A percentile compares a stretch with the other conserved stretches of the same genome.
Conservation (phyloP, 176 grass and related monocot genomes). For the Aechmea fasciata region DNA sequence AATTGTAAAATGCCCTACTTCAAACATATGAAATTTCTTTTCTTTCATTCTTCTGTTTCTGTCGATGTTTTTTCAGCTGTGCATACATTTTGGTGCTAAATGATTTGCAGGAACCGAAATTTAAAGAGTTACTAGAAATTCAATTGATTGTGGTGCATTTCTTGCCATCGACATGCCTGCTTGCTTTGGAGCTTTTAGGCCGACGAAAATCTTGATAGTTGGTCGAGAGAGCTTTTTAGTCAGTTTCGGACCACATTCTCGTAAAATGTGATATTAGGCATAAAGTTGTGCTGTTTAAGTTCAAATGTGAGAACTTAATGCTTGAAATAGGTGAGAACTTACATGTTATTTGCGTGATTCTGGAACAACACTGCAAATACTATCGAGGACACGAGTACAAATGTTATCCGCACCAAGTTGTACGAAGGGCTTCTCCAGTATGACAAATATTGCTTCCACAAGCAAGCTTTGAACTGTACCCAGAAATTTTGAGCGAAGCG, state of each 20-base stretch:
- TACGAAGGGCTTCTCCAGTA: conserved; percentile 86
- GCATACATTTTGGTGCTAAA: too few relatives aligned
- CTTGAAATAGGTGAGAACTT: conserved; percentile 18
- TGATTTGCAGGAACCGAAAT: too few relatives aligned
- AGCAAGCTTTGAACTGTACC: conserved; percentile 64
- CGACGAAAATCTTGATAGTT: too few relatives aligned
- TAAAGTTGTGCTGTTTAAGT: background rate
- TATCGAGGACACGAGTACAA: conserved; percentile 12
- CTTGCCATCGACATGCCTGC: too few relatives aligned
- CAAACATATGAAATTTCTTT: background rate
- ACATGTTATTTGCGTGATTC: conserved; percentile 56
- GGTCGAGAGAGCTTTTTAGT: too few relatives aligned
- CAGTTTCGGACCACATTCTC: too few relatives aligned
- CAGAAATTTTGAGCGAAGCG: conserved; percentile 40
- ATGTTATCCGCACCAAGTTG: conserved; percentile 47
- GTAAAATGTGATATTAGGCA: too few relatives aligned
- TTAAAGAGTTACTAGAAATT: too few relatives aligned
- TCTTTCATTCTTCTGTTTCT: background rate
- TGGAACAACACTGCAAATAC: conserved; percentile 36
- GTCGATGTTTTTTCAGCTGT: too few relatives aligned
- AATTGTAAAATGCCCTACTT: too few relatives aligned
- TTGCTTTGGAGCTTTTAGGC: too few relatives aligned
- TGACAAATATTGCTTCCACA: conserved; percentile 73
- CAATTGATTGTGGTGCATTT: too few relatives aligned
- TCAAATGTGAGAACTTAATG: background rate